Evolutionary conservation across 2,329 filamentous ascomycete species (phyloP).

Genomic region (Zelopaecilomyces penicillatus): DNA sequence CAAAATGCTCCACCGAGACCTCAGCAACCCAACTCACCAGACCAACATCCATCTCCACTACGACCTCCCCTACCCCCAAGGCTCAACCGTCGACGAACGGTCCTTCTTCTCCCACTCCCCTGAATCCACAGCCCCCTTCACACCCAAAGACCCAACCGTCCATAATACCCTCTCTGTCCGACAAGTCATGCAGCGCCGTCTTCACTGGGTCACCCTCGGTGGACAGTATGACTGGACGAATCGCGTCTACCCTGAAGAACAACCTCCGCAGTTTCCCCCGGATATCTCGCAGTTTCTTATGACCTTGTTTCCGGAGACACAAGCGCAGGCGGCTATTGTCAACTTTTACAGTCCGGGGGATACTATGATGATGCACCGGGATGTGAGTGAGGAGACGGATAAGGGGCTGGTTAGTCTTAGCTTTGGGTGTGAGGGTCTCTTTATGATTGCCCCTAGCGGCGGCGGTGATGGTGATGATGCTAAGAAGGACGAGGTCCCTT

Average conservation of each 20-base stretch:
- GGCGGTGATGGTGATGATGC: conserved; percentile 12
- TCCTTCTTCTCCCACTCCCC: conserved; percentile 50
- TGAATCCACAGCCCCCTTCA: conserved; percentile 45
- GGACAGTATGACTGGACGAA: conserved; percentile 96
- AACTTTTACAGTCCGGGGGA: conserved; percentile 90
- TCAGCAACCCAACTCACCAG: conserved; percentile 63
- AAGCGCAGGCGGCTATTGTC: conserved; percentile 82
- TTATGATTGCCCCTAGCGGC: conserved; percentile 64
- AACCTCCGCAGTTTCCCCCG: conserved; percentile 62
- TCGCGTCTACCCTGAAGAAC: conserved; percentile 65
- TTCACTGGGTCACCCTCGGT: conserved; percentile 91
- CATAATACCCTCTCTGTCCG: conserved; percentile 65
- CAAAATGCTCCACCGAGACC: conserved; percentile 67
- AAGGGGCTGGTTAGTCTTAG: conserved; percentile 76
- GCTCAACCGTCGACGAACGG: conserved; percentile 17
- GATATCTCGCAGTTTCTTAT: conserved; percentile 64
- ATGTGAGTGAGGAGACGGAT: conserved; percentile 80
- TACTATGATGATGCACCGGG: conserved; percentile 84
- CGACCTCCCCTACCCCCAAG: conserved; percentile 50
- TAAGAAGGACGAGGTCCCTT: conserved; percentile 9
- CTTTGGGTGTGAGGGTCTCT: conserved; percentile 82
- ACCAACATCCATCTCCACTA: conserved; percentile 91
- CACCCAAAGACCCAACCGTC: conserved; percentile 61
- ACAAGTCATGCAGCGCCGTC: conserved; percentile 66
- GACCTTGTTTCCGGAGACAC: conserved; percentile 65